Evolutionary conservation across 352 stramenopile genomes (phyloP), one percentile per base, ranked within the genome.

Genomic region (Phytophthora fragariae): DNA sequence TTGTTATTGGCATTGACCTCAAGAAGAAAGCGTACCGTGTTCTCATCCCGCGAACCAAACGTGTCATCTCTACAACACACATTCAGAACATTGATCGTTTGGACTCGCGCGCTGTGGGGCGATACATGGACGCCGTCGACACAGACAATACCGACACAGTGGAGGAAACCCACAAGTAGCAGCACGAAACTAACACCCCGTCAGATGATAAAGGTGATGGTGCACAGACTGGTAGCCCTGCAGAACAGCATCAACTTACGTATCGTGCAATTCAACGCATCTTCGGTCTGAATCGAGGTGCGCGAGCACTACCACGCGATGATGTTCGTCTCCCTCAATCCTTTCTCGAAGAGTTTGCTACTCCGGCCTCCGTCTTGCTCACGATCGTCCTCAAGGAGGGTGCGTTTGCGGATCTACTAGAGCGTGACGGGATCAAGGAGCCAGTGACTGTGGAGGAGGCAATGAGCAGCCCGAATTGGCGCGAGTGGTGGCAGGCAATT

Each of bases 41-140:
- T 6, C 35, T 41, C 35, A 41, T 62, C 55, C 35, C 29, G 27
- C 24, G 55, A 19, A 62, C 55, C 33, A 62, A 62, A n/a, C 17
- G 35, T 15, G 46, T 49, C 55, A 19, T 62, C 8, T 62, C 55
- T 9, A 62, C 55, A 6, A 35, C 55, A 0, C 33, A 62, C 1
- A 50, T 62, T 8, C 55, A 62, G 14, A 49, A 62, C n/a, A 52
- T 62, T 62, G 35, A 62, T 24, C 53, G 53, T 8, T 24, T 58
- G 11, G 53, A 58, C 33, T 17, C 27, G 6, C 53, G 24, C 24
- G 24, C 24, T 27, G 24, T 27, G 24, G 24, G 24, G 24, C 24
- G 24, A 27, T 27, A 3, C 17, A 50, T 62, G 17, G 55, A 52
- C 10, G 55, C 55, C 35, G 17, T 62, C n/a, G 35, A 41, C 35